These are phyloP conservation scores for Prunus davidiana DNA, from an alignment of 306 rosid genomes.

Conservation along the genomic window DNA sequence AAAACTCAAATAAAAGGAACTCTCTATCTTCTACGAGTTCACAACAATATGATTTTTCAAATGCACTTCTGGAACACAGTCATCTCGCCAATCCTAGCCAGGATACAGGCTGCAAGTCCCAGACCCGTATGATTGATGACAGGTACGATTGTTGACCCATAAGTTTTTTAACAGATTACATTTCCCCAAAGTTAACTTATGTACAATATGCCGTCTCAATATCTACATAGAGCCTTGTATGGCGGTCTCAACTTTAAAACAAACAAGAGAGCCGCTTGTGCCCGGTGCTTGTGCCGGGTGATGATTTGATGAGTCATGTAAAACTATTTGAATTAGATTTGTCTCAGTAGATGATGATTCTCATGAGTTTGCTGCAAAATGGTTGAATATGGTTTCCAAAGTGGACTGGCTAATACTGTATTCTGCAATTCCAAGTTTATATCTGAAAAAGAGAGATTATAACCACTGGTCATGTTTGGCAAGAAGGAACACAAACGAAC, in stretches of 20 bases:
- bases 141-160: not conserved
- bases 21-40: no score
- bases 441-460: conserved; percentile 39
- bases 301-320: not conserved
- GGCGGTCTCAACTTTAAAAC: not conserved
- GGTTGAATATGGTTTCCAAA: conserved; percentile 84
- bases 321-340: not conserved
- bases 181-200: not conserved
- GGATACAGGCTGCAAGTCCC: not conserved
- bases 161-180: not conserved
- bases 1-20: no score
- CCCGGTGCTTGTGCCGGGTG: not conserved
- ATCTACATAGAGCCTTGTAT: conserved; percentile 17
- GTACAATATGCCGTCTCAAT: conserved; percentile 7
- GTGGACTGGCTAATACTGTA: conserved; percentile 95
- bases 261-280: not conserved
- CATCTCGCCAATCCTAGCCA: not conserved
- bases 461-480: conserved; percentile 17
- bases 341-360: not conserved
- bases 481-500: not conserved
- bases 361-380: conserved; percentile 81
- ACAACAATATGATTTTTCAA: no score
- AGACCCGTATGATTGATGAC: not conserved
- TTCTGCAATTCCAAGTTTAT: conserved; percentile 70
- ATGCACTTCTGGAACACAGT: not conserved